A percentile compares a stretch with the other conserved stretches of the same genome.
Conservation (phyloP, 208 protist species). For the Trypanosoma congolense region DNA sequence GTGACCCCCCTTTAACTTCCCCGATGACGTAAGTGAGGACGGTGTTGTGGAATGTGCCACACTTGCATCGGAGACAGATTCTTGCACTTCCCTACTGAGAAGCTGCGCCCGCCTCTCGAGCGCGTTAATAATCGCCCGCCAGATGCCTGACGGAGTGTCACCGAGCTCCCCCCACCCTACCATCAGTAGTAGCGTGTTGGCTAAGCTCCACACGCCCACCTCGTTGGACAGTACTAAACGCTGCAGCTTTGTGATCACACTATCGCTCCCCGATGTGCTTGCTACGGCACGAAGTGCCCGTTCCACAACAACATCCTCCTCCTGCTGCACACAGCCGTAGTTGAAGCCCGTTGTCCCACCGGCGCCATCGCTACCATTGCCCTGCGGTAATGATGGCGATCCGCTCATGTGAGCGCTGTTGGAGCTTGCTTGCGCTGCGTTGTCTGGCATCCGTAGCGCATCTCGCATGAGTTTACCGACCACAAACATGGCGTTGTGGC, state of each 20-base stretch:
- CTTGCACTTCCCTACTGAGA: slow-evolving; percentile 25
- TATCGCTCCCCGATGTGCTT: slow-evolving; percentile 30
- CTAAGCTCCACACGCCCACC: slow-evolving; percentile 60
- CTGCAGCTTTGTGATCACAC: slow-evolving; percentile 52
- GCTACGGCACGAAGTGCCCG: slow-evolving; percentile 40
- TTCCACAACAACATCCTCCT: slow-evolving; percentile 28
- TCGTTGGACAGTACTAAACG: slow-evolving; percentile 59
- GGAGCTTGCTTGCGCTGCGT: slow-evolving; percentile 1
- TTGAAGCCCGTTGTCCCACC: neutral
- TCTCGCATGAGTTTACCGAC: slow-evolving; percentile 63
- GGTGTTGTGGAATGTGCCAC: slow-evolving; percentile 12
- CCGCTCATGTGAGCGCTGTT: neutral
- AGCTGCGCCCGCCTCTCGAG: slow-evolving; percentile 36
- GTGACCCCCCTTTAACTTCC: slow-evolving; percentile 17
- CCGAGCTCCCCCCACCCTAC: slow-evolving; percentile 46
- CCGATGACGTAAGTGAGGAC: slow-evolving; percentile 28
- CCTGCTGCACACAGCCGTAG: neutral
- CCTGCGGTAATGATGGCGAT: no score
- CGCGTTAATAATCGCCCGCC: slow-evolving; percentile 44
- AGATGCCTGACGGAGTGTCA: slow-evolving; percentile 37
- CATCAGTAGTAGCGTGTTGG: slow-evolving; percentile 70
- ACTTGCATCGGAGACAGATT: slow-evolving; percentile 2
- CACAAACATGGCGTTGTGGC: slow-evolving; percentile 38
- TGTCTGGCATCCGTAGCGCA: slow-evolving; percentile 42
- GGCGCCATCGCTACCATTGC: neutral